phyloP scores from a whole-genome alignment of 139 green algal genomes.

The Trebouxia sp. region DNA sequence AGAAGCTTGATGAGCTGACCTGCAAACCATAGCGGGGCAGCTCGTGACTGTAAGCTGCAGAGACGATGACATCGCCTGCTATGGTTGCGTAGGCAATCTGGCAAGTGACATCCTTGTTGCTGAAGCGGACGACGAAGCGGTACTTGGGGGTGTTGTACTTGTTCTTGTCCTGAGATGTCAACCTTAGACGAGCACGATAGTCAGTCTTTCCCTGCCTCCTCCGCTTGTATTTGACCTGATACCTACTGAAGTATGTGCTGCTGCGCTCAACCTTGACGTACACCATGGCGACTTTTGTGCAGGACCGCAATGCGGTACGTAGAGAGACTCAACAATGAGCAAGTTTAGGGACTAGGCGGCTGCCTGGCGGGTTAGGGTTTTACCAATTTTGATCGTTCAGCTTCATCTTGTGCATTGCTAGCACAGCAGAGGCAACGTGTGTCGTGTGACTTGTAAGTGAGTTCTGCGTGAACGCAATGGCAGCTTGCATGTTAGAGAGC shows the following conservation, averaged over 20 bases:
- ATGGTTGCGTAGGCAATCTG: constrained; percentile 95
- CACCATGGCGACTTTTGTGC: constrained; percentile 46
- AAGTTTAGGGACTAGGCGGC: background rate
- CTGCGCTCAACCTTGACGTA: constrained; percentile 85
- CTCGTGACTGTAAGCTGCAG: constrained; percentile 91
- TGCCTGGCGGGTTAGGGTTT: background rate
- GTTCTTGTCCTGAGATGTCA: constrained; percentile 99
- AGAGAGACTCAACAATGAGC: background rate
- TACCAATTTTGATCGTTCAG: background rate
- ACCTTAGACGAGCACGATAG: constrained; percentile 89
- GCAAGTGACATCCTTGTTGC: constrained; percentile 83
- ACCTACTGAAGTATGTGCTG: constrained; percentile 87
- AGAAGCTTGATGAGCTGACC: constrained; percentile 3
- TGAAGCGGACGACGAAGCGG: constrained; percentile 57
- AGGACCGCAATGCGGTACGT: background rate
- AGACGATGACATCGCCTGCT: constrained; percentile 88
- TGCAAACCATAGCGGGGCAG: constrained; percentile 89
- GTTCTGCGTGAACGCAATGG: background rate
- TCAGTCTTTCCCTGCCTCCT: constrained; percentile 91
- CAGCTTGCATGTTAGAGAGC: background rate
- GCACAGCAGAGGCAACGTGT: no score
- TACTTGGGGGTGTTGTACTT: constrained; percentile 99
- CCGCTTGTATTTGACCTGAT: constrained; percentile 93
- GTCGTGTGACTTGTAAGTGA: no score
- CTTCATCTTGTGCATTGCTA: no score